Evolutionary conservation across 2,329 filamentous ascomycete genomes (phyloP).

Genomic region (Shiraia sp.): DNA sequence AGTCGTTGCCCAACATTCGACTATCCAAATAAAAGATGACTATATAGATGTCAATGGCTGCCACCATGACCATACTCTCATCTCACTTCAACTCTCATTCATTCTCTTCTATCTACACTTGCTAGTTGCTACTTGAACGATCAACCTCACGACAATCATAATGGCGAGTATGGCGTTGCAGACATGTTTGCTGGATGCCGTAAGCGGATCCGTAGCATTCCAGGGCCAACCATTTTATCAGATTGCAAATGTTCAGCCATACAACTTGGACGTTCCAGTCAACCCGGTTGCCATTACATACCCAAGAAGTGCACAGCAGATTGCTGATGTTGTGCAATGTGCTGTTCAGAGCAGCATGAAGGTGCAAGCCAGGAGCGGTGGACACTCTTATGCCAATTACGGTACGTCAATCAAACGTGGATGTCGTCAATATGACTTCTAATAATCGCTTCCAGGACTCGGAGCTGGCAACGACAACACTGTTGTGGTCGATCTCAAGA

Average conservation of each 20-base stretch:
- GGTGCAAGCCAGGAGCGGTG: conserved; percentile 66
- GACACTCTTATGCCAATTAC: conserved; percentile 64
- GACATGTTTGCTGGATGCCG: conserved; percentile 34
- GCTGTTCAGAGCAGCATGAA: conserved; percentile 56
- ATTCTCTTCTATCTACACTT: too few species aligned
- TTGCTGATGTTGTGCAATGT: conserved; percentile 62
- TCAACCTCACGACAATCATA: too few species aligned
- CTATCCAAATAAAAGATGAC: too few species aligned
- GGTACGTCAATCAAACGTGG: conserved; percentile 13
- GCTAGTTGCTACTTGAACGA: too few species aligned
- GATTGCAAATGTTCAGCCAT: conserved; percentile 39
- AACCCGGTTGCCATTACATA: conserved; percentile 61
- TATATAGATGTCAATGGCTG: too few species aligned
- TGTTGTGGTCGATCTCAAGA: conserved; percentile 55
- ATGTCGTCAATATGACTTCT: background rate
- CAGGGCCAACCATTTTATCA: conserved; percentile 33
- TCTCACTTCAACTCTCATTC: too few species aligned
- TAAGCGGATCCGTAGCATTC: conserved; percentile 29
- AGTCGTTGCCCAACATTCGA: too few species aligned
- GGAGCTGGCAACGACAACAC: conserved; percentile 51
- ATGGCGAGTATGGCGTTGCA: too few species aligned
- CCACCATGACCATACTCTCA: too few species aligned
- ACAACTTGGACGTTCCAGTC: conserved; percentile 40
- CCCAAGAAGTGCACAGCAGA: conserved; percentile 56
- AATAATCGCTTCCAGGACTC: background rate